Conservation (phyloP, 768 basidiomycete genomes). For the Tricholoma matsutake region DNA sequence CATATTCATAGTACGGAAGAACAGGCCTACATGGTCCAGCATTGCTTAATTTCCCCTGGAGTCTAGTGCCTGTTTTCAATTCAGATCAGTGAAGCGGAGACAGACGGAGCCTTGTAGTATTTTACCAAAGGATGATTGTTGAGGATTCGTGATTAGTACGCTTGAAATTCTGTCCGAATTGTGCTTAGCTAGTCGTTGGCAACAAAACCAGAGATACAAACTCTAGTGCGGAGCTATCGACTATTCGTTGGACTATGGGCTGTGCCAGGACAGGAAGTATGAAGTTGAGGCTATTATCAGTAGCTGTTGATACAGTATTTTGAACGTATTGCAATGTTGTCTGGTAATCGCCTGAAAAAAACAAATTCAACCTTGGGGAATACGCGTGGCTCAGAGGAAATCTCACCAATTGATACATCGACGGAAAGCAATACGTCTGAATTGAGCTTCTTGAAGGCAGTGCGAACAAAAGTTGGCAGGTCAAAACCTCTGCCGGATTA, state of each 20-base stretch:
- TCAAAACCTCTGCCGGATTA: constrained; percentile 51
- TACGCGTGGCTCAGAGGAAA: not conserved
- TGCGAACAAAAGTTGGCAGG: constrained; percentile 57
- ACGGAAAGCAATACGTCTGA: constrained; percentile 58
- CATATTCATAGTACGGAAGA: not conserved
- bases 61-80: constrained; percentile 36
- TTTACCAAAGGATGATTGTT: constrained; percentile 56
- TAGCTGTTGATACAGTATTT: constrained; percentile 48
- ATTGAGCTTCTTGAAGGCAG: constrained; percentile 61
- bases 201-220: constrained; percentile 19
- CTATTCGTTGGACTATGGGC: constrained; percentile 73
- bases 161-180: constrained; percentile 44
- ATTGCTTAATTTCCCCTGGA: constrained; percentile 64
- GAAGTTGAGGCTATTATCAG: constrained; percentile 58
- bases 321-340: constrained; percentile 66
- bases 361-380: not conserved
- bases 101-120: not conserved
- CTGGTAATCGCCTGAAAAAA: constrained; percentile 55
- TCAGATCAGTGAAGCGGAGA: not conserved
- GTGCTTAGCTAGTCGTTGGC: not conserved
- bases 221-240: constrained; percentile 55
- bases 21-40: constrained; percentile 64
- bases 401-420: constrained; percentile 54
- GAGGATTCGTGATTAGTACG: constrained; percentile 58
- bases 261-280: constrained; percentile 68